Conservation (phyloP, 164 flowering plant species). For the Annona cherimola region DNA sequence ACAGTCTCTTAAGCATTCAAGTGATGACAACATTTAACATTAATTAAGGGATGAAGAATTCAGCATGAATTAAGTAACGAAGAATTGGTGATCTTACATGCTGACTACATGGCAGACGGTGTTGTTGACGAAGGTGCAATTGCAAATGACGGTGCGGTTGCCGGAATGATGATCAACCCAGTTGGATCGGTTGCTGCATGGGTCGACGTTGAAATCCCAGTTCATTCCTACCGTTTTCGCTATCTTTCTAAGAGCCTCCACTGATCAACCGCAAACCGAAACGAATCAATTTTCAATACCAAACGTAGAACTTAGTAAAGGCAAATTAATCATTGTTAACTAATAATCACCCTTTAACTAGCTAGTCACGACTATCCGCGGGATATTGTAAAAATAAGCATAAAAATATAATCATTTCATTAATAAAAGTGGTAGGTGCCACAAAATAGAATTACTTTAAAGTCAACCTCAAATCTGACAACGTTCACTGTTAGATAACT, state of each 20-base stretch:
- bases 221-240: constrained; percentile 41
- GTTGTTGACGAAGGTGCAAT: constrained; percentile 34
- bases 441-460: no score
- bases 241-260: constrained; percentile 29
- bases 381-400: background rate
- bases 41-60: no score
- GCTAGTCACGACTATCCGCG: background rate
- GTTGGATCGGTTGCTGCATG: constrained; percentile 33
- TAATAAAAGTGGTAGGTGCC: background rate
- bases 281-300: background rate
- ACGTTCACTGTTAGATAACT: no score
- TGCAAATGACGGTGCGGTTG: constrained; percentile 33
- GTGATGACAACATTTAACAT: no score
- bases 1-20: no score
- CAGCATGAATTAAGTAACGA: no score
- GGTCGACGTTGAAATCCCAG: constrained; percentile 62
- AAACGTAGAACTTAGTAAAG: background rate
- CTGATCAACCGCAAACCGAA: constrained; percentile 14
- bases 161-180: constrained; percentile 15
- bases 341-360: background rate
- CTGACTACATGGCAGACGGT: constrained; percentile 46
- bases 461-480: no score
- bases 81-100: no score
- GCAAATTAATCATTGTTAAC: background rate
- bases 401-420: background rate